These are phyloP conservation scores for Hanseniaspora guilliermondii DNA, from an alignment of 805 yeast species.

Conservation along the genomic window DNA sequence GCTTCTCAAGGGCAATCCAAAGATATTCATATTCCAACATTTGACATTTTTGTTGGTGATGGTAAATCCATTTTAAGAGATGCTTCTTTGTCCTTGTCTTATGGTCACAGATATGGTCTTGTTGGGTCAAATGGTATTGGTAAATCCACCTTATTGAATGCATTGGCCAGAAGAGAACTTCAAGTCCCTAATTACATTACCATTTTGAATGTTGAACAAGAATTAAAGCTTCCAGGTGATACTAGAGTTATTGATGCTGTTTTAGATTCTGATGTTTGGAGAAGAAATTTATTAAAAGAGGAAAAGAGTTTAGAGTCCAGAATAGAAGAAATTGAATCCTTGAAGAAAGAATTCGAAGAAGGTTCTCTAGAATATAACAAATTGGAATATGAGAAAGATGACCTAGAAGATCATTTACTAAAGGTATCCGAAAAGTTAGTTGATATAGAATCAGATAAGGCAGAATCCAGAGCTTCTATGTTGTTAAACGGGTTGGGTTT, in stretches of 20 bases:
- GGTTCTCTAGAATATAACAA: slow-evolving; percentile 61
- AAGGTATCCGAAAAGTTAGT: slow-evolving; percentile 70
- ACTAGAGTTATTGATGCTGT: slow-evolving; percentile 85
- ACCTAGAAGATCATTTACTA: slow-evolving; percentile 62
- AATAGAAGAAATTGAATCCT: slow-evolving; percentile 57
- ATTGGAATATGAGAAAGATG: slow-evolving; percentile 81
- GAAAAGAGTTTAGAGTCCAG: slow-evolving; percentile 64
- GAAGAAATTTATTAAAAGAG: slow-evolving; percentile 74
- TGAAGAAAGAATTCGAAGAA: slow-evolving; percentile 62
- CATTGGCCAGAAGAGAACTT: slow-evolving; percentile 85
- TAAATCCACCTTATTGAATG: slow-evolving; percentile 85
- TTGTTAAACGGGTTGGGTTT: slow-evolving; percentile 89
- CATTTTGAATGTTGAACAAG: slow-evolving; percentile 94
- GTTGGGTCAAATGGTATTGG: slow-evolving; percentile 99
- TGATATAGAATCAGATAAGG: slow-evolving; percentile 95
- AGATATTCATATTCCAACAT: slow-evolving; percentile 83
- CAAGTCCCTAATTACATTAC: slow-evolving; percentile 92
- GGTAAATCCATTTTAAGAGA: slow-evolving; percentile 87
- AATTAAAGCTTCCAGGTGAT: slow-evolving; percentile 76
- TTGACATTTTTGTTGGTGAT: slow-evolving; percentile 90
- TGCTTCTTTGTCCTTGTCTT: slow-evolving; percentile 72
- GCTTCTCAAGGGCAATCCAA: slow-evolving; percentile 91
- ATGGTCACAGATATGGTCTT: slow-evolving; percentile 91
- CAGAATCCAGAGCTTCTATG: slow-evolving; percentile 93
- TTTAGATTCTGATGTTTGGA: slow-evolving; percentile 98